These are phyloP conservation scores for Pyricularia pennisetigena DNA, from an alignment of 2,329 filamentous ascomycete species.

Conservation along the genomic window DNA sequence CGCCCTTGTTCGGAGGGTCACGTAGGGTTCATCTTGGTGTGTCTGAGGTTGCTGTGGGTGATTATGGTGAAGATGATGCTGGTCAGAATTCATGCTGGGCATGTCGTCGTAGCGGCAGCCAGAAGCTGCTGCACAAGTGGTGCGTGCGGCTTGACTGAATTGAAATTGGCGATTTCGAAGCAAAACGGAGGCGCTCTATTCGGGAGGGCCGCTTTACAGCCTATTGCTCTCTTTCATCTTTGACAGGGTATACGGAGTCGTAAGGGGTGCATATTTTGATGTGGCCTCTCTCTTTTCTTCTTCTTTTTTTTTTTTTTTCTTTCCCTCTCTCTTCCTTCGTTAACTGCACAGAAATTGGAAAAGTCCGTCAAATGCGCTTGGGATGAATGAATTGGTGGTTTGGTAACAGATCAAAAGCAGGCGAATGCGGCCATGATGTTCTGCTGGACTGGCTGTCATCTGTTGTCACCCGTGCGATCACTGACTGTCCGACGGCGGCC, in stretches of 20 bases:
- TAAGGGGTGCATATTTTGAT: not conserved
- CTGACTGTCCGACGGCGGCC: not conserved
- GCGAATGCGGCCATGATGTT: not conserved
- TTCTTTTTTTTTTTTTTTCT: no score
- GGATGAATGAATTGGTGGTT: not conserved
- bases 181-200: not conserved
- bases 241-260: not conserved
- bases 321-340: no score
- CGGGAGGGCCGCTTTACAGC: not conserved
- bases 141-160: not conserved
- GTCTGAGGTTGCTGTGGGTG: slow-evolving; percentile 17
- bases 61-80: not conserved
- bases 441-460: not conserved
- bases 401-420: not conserved
- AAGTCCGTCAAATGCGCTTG: not conserved
- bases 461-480: not conserved
- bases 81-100: not conserved
- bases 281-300: not conserved
- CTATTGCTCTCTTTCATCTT: not conserved
- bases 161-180: not conserved
- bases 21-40: slow-evolving; percentile 34
- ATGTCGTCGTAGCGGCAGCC: not conserved
- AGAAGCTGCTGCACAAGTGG: not conserved
- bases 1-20: slow-evolving; percentile 41
- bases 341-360: no score